These are phyloP conservation scores for Aspergillus quadricinctus DNA, from an alignment of 2,329 filamentous ascomycete genomes.

Conservation along the genomic window DNA sequence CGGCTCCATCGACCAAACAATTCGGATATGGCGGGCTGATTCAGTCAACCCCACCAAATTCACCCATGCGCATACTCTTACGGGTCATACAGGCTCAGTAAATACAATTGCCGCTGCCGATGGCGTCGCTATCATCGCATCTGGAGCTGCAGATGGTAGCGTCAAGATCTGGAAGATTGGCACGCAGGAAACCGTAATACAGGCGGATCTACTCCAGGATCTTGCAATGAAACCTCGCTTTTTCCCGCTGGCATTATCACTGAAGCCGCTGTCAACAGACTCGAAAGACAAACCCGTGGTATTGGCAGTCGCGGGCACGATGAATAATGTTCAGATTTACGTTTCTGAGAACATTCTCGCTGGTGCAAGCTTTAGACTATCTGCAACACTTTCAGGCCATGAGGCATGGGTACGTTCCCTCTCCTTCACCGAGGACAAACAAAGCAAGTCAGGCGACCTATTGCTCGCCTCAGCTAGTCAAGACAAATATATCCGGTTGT, in stretches of 20 bases:
- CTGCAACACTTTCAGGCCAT: constrained; percentile 78
- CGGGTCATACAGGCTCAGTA: constrained; percentile 68
- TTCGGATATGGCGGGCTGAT: constrained; percentile 58
- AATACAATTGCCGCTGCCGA: constrained; percentile 56
- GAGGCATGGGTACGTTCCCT: constrained; percentile 93
- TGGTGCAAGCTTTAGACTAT: constrained; percentile 58
- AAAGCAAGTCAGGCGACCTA: constrained; percentile 58
- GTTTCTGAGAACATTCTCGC: constrained; percentile 48
- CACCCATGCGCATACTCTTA: constrained; percentile 46
- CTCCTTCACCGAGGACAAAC: constrained; percentile 65
- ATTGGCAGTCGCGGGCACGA: constrained; percentile 82
- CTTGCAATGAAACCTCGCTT: constrained; percentile 72
- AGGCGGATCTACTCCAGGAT: constrained; percentile 58
- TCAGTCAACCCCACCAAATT: constrained; percentile 29
- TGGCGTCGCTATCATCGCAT: constrained; percentile 49
- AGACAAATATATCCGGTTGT: constrained; percentile 93
- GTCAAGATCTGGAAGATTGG: constrained; percentile 65
- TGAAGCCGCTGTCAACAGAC: constrained; percentile 56
- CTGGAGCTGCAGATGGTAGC: constrained; percentile 60
- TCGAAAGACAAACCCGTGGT: constrained; percentile 50
- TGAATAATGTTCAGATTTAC: constrained; percentile 75
- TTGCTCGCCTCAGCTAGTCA: constrained; percentile 91
- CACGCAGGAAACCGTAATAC: constrained; percentile 23
- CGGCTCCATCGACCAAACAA: constrained; percentile 73
- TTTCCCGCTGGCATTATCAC: constrained; percentile 73